Conservation (phyloP, 2,329 filamentous ascomycete species). For the Coniella vitis region DNA sequence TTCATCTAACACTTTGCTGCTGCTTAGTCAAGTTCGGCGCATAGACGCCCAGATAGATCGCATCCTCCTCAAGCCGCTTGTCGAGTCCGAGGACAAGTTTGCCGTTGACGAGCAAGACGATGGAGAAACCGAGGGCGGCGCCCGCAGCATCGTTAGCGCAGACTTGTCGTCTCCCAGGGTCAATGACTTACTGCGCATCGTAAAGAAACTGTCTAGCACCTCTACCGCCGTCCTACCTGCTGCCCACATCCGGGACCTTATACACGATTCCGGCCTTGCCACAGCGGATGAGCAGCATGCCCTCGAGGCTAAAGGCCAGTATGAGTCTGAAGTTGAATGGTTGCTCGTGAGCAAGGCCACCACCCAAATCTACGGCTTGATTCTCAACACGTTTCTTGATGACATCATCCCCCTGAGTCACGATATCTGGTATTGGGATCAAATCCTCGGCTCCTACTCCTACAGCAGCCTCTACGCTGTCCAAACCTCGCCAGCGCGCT, state of each 20-base stretch:
- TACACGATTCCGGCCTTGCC: slow-evolving; percentile 56
- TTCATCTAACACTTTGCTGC: slow-evolving; percentile 7
- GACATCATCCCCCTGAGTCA: slow-evolving; percentile 78
- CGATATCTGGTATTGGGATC: slow-evolving; percentile 94
- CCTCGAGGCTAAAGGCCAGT: slow-evolving; percentile 35
- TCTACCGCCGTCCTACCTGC: slow-evolving; percentile 57
- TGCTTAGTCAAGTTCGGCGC: slow-evolving; percentile 50
- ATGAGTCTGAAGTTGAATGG: slow-evolving; percentile 83
- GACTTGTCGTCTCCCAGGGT: slow-evolving; percentile 47
- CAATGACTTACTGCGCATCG: slow-evolving; percentile 58
- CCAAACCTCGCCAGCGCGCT: slow-evolving; percentile 72
- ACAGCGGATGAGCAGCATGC: slow-evolving; percentile 29
- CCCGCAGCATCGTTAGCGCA: slow-evolving; percentile 23
- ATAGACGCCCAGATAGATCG: slow-evolving; percentile 61
- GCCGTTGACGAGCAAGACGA: slow-evolving; percentile 20
- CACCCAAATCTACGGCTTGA: slow-evolving; percentile 78
- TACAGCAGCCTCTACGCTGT: slow-evolving; percentile 77
- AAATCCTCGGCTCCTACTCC: slow-evolving; percentile 70
- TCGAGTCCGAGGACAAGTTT: slow-evolving; percentile 33
- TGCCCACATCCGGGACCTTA: slow-evolving; percentile 51
- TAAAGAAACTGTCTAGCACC: slow-evolving; percentile 64
- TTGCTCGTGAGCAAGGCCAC: slow-evolving; percentile 84
- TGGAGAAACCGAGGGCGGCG: slow-evolving; percentile 21
- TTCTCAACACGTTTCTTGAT: slow-evolving; percentile 70
- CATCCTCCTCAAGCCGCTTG: slow-evolving; percentile 43